phyloP scores from a whole-genome alignment of 495 filamentous ascomycete species.

The Rhypophila decipiens region DNA sequence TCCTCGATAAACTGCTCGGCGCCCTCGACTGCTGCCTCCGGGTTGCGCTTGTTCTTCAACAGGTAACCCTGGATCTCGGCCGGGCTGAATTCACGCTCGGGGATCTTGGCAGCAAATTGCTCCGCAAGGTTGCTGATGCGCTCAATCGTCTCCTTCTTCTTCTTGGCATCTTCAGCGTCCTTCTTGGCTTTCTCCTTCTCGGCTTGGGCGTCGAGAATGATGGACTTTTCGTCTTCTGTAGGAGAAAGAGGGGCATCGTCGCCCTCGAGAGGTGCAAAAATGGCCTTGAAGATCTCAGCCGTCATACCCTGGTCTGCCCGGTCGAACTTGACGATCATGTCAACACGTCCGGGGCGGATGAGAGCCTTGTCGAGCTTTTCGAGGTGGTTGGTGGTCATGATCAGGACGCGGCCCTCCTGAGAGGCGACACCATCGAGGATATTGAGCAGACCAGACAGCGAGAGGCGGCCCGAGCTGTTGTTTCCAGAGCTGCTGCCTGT shows the following conservation, averaged over 20 bases:
- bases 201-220: conserved; percentile 16
- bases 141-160: conserved; percentile 30
- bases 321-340: conserved; percentile 64
- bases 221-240: neutral
- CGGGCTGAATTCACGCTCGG: conserved; percentile 58
- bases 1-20: conserved; percentile 52
- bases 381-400: conserved; percentile 81
- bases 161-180: conserved; percentile 23
- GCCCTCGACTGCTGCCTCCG: conserved; percentile 52
- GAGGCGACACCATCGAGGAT: conserved; percentile 76
- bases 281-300: conserved; percentile 40
- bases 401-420: conserved; percentile 68
- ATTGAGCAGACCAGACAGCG: conserved; percentile 70
- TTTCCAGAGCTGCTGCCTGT: conserved; percentile 9
- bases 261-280: conserved; percentile 40
- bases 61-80: conserved; percentile 77
- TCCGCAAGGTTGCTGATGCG: conserved; percentile 32
- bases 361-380: conserved; percentile 72
- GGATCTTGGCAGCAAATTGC: conserved; percentile 57
- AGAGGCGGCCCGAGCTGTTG: conserved; percentile 40
- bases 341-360: conserved; percentile 70
- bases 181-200: conserved; percentile 30
- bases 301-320: conserved; percentile 43
- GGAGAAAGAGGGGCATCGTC: conserved; percentile 23
- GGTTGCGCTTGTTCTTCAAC: conserved; percentile 59